Base-by-base conservation (phyloP, 2,329 filamentous ascomycete genomes). In the Ophiostoma angusticollis region DNA sequence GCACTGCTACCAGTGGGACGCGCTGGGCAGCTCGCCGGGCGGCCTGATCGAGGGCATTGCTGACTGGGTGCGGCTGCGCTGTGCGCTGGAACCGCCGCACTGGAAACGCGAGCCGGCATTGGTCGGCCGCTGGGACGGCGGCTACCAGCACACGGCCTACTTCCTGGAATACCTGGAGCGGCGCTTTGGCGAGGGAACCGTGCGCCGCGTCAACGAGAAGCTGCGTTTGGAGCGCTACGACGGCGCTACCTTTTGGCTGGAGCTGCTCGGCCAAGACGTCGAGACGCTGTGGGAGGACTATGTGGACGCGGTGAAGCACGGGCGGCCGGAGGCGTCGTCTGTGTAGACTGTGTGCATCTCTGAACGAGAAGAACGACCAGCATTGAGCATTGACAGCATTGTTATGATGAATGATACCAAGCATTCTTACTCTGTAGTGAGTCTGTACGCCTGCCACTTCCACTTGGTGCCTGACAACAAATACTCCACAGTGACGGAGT, bases 11-110 rank as follows among this genome's bases (percentile, higher is more conserved):
- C 89, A 96, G 58, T 81, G 84, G 59, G 79, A 84, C 50, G 80
- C 68, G 2, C 63, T 50, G 16, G 68, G 66, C 2, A 63, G 62
- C 5, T 74, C 75, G 31, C 81, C 81, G 0, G 79, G 79, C 1
- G 91, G 91, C 0, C 59, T 96, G 33, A 79, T 93, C 40, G 89
- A 96, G 59, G 89, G 89, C 1, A 75, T 96, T 38, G 89, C 89
- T 16, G 91, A 96, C 60, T 96, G 84, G 74, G 87, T 96, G 18
- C 72, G 89, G 2, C 62, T 96, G 44, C 76, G 74, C 47, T 78
- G 78, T 35, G 72, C 70, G 0, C 68, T 93, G 21, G 73, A 67
- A 8, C 84, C 89, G 29, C 82, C 84, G 35, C 87, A 95, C 60
- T 96, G 89, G 89, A 79, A 74, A 54, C 64, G 63, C 3, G 68